Evolutionary conservation across 2,329 filamentous ascomycete species (phyloP).

Genomic region (Chlorencoelia australis): DNA sequence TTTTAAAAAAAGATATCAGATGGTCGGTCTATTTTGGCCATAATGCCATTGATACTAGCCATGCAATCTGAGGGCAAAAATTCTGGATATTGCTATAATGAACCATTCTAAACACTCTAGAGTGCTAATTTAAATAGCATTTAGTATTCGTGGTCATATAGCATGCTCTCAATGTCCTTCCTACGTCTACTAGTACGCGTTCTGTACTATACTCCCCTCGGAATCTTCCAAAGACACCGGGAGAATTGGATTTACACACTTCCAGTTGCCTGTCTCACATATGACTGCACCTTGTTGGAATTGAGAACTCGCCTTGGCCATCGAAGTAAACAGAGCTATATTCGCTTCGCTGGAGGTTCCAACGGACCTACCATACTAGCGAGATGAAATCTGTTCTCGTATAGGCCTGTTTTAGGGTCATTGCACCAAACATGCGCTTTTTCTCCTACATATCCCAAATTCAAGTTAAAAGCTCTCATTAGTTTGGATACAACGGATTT

Average conservation of each 20-base stretch:
- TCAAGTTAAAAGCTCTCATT: constrained; percentile 16
- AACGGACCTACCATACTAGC: constrained; percentile 21
- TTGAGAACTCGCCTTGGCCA: no score
- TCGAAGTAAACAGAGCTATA: constrained; percentile 20
- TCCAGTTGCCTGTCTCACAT: constrained; percentile 16
- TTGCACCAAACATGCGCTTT: constrained; percentile 16
- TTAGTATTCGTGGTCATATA: no score
- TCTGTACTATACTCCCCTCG: no score
- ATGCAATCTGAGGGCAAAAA: constrained; percentile 40
- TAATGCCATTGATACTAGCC: constrained; percentile 36
- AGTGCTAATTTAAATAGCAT: no score
- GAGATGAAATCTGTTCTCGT: constrained; percentile 17
- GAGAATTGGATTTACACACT: constrained; percentile 16
- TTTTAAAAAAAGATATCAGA: no score
- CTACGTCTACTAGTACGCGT: no score
- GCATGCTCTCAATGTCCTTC: no score
- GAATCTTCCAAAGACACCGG: no score
- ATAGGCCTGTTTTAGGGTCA: constrained; percentile 15
- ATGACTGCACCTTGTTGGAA: constrained; percentile 10
- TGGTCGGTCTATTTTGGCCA: constrained; percentile 41
- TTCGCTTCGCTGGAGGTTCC: constrained; percentile 21
- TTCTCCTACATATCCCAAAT: constrained; percentile 20
- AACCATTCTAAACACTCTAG: no score
- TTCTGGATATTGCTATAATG: no score
- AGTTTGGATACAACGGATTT: no score